Evolutionary conservation across 768 basidiomycete species (phyloP).

Genomic region (Auricularia cornea): DNA sequence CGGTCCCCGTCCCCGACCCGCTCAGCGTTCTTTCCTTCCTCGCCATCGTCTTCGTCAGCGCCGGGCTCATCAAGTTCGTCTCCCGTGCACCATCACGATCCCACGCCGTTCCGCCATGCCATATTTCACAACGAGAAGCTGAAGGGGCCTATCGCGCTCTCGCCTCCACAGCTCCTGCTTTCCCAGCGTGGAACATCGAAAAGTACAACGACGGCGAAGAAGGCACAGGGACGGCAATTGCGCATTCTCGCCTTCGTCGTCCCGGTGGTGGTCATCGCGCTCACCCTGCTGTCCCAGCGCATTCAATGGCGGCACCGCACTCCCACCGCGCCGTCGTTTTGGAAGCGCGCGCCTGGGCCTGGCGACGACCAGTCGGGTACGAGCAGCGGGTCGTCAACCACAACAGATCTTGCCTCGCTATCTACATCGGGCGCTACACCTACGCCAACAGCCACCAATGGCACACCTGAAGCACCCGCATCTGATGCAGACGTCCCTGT

Average conservation of each 20-base stretch:
- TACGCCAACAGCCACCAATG: neutral
- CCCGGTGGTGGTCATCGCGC: neutral
- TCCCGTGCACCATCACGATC: neutral
- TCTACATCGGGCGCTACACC: neutral
- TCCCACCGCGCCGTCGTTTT: neutral
- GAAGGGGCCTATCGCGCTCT: neutral
- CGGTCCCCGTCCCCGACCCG: neutral
- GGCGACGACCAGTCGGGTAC: neutral
- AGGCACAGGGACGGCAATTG: neutral
- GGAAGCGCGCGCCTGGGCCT: neutral
- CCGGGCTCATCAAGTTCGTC: neutral
- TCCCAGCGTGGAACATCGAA: too few species aligned
- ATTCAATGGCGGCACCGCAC: neutral
- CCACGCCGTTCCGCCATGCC: neutral
- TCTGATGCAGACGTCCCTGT: constrained; percentile 42
- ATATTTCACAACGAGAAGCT: neutral
- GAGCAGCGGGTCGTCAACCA: constrained; percentile 11
- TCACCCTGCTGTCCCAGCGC: neutral
- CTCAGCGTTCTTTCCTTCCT: neutral
- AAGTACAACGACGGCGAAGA: neutral
- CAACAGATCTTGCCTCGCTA: neutral
- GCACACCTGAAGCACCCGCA: neutral
- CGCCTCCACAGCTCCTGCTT: neutral
- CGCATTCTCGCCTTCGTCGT: neutral
- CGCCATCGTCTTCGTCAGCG: neutral